These are phyloP conservation scores for Cladobotryum protrusum DNA, from an alignment of 2,329 filamentous ascomycete species.

Conservation along the genomic window DNA sequence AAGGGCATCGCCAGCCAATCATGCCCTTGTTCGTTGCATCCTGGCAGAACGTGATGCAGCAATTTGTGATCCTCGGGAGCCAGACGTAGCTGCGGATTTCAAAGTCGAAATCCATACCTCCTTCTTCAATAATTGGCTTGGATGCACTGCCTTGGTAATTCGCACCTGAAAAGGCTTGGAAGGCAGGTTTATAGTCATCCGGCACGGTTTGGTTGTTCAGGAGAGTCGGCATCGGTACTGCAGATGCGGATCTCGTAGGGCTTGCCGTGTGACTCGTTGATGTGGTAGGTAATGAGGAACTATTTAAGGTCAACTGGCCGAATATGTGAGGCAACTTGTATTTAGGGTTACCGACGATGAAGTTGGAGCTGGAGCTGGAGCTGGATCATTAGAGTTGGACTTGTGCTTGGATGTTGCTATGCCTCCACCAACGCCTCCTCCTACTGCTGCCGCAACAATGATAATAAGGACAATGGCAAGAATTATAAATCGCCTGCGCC, in stretches of 20 bases:
- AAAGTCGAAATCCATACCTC: constrained; percentile 18
- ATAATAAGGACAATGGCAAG: constrained; percentile 10
- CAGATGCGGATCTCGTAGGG: constrained; percentile 1
- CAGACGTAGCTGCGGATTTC: constrained; percentile 18
- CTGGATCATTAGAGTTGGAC: background rate
- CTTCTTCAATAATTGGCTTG: constrained; percentile 18
- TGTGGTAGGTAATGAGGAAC: background rate
- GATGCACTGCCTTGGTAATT: constrained; percentile 21
- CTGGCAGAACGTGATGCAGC: constrained; percentile 19
- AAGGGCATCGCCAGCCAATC: constrained; percentile 21
- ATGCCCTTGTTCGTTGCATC: constrained; percentile 17
- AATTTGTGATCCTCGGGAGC: constrained; percentile 15
- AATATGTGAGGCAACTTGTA: too few species aligned
- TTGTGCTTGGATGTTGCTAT: constrained; percentile 8
- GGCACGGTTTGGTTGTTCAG: constrained; percentile 21
- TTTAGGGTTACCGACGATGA: background rate
- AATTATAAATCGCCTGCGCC: constrained; percentile 13
- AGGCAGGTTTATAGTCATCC: constrained; percentile 15
- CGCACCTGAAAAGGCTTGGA: constrained; percentile 25
- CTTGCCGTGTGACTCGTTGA: background rate
- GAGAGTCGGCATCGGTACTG: constrained; percentile 9
- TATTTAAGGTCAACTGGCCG: too few species aligned
- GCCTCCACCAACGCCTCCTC: constrained; percentile 15
- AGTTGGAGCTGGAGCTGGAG: constrained; percentile 3
- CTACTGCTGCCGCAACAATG: constrained; percentile 14